These are phyloP conservation scores for Rhizopogon roseolus DNA, from an alignment of 768 basidiomycete species.

Conservation along the genomic window DNA sequence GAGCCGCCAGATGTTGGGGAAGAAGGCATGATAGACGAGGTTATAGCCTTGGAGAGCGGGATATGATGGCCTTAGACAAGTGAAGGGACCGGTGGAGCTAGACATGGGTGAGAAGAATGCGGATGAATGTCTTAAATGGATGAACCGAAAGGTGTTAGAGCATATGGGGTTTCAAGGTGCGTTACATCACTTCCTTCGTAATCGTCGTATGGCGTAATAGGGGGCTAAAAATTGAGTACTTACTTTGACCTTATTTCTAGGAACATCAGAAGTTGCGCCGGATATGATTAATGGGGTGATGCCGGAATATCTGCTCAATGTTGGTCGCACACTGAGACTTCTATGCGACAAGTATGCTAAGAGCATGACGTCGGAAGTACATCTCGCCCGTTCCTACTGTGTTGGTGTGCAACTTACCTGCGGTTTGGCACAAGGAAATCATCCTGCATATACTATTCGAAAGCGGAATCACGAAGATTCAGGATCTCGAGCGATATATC, in stretches of 20 bases:
- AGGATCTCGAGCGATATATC: slow-evolving; percentile 83
- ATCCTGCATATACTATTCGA: slow-evolving; percentile 89
- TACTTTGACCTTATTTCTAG: slow-evolving; percentile 28
- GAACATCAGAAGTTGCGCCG: slow-evolving; percentile 69
- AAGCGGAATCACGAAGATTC: slow-evolving; percentile 72
- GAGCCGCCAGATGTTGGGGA: slow-evolving; percentile 29
- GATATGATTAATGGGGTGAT: slow-evolving; percentile 75
- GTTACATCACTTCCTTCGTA: slow-evolving; percentile 15
- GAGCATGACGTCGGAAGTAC: slow-evolving; percentile 82
- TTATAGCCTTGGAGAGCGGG: slow-evolving; percentile 50
- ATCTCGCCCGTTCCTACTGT: slow-evolving; percentile 10
- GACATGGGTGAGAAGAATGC: slow-evolving; percentile 62
- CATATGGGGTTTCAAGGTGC: slow-evolving; percentile 90
- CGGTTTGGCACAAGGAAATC: slow-evolving; percentile 62
- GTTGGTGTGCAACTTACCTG: slow-evolving; percentile 3
- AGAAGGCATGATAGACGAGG: slow-evolving; percentile 20
- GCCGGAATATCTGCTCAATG: slow-evolving; percentile 76
- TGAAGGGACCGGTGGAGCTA: slow-evolving; percentile 22
- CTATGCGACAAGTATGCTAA: slow-evolving; percentile 75
- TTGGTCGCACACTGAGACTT: slow-evolving; percentile 82
- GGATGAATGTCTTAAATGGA: slow-evolving; percentile 65
- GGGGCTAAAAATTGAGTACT: background rate
- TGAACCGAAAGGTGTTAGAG: slow-evolving; percentile 73
- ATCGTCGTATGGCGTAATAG: background rate
- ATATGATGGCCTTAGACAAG: slow-evolving; percentile 4